Evolutionary conservation across 495 filamentous ascomycete species (phyloP).

Genomic region (Penicillium ucsense): DNA sequence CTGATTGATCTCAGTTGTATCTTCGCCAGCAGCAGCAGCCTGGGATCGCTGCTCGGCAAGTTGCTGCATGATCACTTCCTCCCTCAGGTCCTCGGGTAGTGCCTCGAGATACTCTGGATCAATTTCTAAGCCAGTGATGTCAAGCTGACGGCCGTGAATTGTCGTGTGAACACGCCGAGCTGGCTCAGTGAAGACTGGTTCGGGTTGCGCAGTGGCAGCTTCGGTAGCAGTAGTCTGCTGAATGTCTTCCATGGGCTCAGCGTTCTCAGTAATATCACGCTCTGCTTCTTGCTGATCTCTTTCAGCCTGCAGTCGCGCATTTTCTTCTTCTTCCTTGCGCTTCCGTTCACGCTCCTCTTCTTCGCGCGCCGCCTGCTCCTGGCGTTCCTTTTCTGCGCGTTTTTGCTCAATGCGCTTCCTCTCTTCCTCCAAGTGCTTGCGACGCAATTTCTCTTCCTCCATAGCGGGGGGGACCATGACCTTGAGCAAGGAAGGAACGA

Average conservation of each 20-base stretch:
- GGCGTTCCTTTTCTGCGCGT: constrained; percentile 37
- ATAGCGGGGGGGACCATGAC: constrained; percentile 77
- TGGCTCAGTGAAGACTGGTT: constrained; percentile 41
- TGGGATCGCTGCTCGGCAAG: constrained; percentile 72
- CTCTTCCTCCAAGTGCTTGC: constrained; percentile 41
- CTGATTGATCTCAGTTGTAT: constrained; percentile 77
- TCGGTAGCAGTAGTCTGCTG: constrained; percentile 42
- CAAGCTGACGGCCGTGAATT: constrained; percentile 73
- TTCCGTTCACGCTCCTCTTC: constrained; percentile 46
- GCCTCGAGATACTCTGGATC: constrained; percentile 90
- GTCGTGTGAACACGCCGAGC: constrained; percentile 59
- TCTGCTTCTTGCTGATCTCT: constrained; percentile 35
- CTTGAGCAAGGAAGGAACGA: constrained; percentile 63
- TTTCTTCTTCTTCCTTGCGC: constrained; percentile 61
- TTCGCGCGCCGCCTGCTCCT: constrained; percentile 48
- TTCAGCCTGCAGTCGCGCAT: constrained; percentile 32
- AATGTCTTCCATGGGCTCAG: constrained; percentile 77
- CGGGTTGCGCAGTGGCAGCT: constrained; percentile 20
- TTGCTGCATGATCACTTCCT: constrained; percentile 88
- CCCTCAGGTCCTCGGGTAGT: constrained; percentile 85
- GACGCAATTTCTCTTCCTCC: constrained; percentile 57
- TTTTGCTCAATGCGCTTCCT: constrained; percentile 38
- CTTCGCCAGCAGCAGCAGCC: constrained; percentile 69
- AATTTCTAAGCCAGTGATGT: constrained; percentile 90
- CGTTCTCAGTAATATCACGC: constrained; percentile 37